Base-by-base conservation (phyloP, 768 basidiomycete species). In the Hypholoma sublateritium region DNA sequence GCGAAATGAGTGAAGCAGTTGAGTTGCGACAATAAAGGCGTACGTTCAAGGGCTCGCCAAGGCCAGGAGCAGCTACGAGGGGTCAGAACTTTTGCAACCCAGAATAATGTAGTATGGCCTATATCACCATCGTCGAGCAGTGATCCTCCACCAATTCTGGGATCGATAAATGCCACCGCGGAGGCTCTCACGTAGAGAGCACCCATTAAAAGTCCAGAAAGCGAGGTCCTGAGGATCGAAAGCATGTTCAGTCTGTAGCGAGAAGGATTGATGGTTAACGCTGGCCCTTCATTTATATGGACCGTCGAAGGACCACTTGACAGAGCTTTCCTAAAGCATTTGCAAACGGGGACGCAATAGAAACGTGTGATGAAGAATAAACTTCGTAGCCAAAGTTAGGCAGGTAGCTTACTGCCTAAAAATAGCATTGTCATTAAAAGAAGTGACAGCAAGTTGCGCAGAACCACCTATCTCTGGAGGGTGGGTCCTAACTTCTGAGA, bases 121-220 rank as follows among this genome's bases (percentile, higher is more conserved):
- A 3, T 25, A 52, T 25, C 35, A 66, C 77, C 87, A 59, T 70
- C 84, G 44, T 87, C 85, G 4, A 91, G 77, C 84, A 88, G 83
- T 49, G 77, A 81, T 5, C 90, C 90, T 14, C 86, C 86, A 32
- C 69, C 70, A 7, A 61, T 45, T 19, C 60, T 64, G 1, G 87
- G 86, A 64, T 82, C 74, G 62, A 79, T 62, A 58, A 72, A 79
- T 11, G 62, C 72, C 9, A 65, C 68, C 28, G 28, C 28, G 6
- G 66, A 66, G 13, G 55, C 55, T 39, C 34, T 32, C n/a, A 45
- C 34, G 43, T 35, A 53, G 22, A 53, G 53, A 45, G 53, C 32
- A 19, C 43, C 32, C 11, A 53, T 17, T 13, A 16, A 57, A 24
- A 43, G 43, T 55, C 44, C 48, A 17, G 35, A 56, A 19, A 55